Percentiles rank a stretch among this genome's conserved stretches.
Conservation (phyloP, 495 filamentous ascomycete genomes). For the Choiromyces venosus region DNA sequence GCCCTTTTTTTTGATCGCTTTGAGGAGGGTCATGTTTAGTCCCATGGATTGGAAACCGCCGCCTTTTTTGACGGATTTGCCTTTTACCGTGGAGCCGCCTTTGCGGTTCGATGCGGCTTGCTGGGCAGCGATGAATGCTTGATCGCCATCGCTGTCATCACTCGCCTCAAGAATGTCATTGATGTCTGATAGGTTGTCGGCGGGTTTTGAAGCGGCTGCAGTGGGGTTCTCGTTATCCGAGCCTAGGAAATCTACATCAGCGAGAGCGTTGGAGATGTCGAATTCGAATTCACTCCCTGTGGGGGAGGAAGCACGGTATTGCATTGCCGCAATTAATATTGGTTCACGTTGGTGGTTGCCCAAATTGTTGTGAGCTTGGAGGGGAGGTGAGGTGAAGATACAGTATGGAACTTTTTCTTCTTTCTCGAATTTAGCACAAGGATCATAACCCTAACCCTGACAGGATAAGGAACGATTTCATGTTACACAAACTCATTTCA, state of each 20-base stretch:
- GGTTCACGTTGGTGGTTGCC: neutral
- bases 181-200: neutral
- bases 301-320: conserved; percentile 64
- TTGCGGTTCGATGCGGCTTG: conserved; percentile 86
- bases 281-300: conserved; percentile 82
- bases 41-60: conserved; percentile 92
- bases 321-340: conserved; percentile 16
- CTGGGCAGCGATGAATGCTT: conserved; percentile 76
- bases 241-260: conserved; percentile 54
- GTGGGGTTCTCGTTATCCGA: conserved; percentile 32
- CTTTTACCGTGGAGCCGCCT: conserved; percentile 63
- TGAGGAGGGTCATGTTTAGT: conserved; percentile 72
- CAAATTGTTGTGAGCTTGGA: neutral
- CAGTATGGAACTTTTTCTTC: neutral
- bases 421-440: neutral
- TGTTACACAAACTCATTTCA: neutral
- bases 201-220: neutral
- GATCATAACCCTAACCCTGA: neutral
- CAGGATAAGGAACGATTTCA: no score
- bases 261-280: conserved; percentile 79
- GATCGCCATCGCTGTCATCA: conserved; percentile 65
- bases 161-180: conserved; percentile 40
- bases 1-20: conserved; percentile 85
- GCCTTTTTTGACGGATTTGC: conserved; percentile 80
- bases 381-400: neutral